Evolutionary conservation across 208 protist genomes (phyloP), one percentile per base, ranked within the genome.

Genomic region (Herpetomonas tarakana): DNA sequence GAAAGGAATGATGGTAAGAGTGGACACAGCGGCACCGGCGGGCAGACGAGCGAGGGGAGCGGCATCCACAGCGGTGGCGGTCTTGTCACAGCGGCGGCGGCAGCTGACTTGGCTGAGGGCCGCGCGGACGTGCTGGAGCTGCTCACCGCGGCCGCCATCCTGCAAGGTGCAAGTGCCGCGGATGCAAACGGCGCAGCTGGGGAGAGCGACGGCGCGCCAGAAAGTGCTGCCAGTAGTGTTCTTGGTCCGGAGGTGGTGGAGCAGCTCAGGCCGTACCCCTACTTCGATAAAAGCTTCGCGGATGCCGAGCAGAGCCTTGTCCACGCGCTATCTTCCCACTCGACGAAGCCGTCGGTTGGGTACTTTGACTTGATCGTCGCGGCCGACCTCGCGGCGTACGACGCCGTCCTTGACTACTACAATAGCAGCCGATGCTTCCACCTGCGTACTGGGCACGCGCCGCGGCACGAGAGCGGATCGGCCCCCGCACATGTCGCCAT

Each of bases 291-390:
- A 11, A 54, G 56, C 18, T 91, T 91, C 57, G 56, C 62, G 18
- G 28, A 63, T 39, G 78, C 73, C 1, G 84, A 91, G 68, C 58
- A 39, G 12, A 67, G 58, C 24, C 51, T 80, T 49, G 55, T 62
- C 19, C 28, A 52, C 24, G 30, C 51, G 9, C 7, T 7, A 4
- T 16, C 21, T 12, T 31, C 12, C 16, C 30, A 28, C 9, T 22
- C 7, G 0, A 18, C 63, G 2, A 19, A 44, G 19, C 53, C 52
- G 27, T 47, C 44, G 21, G 50, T 49, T 27, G 67, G 51, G 18
- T 93, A 93, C 61, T 91, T 88, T 71, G 80, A 88, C 56, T 71
- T 91, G 35, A 77, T 93, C 53, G 74, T 75, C 27, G 82, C 87
- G 0, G 75, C 83, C 0, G 83, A 93, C 68, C 57, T 79, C 44